phyloP scores from a whole-genome alignment of 257 asterid species.

The Lantana camara region DNA sequence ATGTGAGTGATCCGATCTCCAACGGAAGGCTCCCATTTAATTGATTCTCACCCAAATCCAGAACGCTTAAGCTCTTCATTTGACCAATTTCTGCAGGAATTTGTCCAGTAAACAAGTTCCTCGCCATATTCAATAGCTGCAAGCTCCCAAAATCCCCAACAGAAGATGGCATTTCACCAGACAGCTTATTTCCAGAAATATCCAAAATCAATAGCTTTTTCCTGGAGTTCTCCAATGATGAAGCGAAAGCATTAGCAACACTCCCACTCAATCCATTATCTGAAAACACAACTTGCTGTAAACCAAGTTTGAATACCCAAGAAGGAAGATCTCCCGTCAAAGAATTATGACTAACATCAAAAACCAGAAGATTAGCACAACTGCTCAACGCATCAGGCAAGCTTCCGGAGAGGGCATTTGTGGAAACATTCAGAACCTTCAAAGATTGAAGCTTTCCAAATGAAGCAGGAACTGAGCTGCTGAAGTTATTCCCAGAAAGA shows the following conservation, averaged over 20 bases:
- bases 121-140: constrained; percentile 53
- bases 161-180: constrained; percentile 52
- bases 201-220: constrained; percentile 50
- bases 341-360: constrained; percentile 63
- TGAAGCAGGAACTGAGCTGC: constrained; percentile 54
- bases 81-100: constrained; percentile 50
- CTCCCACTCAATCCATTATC: constrained; percentile 54
- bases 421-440: constrained; percentile 57
- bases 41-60: constrained; percentile 64
- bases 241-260: constrained; percentile 42
- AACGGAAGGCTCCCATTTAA: constrained; percentile 64
- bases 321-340: constrained; percentile 58
- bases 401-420: constrained; percentile 52
- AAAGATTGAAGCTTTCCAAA: constrained; percentile 55
- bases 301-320: constrained; percentile 57
- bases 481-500: constrained; percentile 57
- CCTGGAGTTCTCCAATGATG: constrained; percentile 44
- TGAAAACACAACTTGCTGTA: constrained; percentile 53
- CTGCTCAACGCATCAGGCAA: constrained; percentile 57
- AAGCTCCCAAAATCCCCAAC: constrained; percentile 53
- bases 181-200: constrained; percentile 46
- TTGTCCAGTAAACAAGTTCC: constrained; percentile 45
- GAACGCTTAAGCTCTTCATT: constrained; percentile 42
- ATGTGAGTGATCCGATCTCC: constrained; percentile 55
- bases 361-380: constrained; percentile 50